Base-by-base conservation (phyloP, 2,329 filamentous ascomycete genomes). In the Neodidymelliopsis sp. region DNA sequence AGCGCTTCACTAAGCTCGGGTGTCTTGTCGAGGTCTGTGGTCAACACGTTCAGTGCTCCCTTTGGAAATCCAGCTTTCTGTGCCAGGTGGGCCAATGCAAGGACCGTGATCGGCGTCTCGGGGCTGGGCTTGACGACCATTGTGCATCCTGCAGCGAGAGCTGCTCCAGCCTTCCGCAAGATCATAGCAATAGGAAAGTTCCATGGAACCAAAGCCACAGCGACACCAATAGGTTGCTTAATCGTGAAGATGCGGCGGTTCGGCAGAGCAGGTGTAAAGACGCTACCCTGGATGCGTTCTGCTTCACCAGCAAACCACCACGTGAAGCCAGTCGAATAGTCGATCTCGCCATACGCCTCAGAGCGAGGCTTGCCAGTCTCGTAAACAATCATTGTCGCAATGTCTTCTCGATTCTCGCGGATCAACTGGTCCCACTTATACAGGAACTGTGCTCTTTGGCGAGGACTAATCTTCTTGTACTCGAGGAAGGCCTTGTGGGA, bases 211-310 rank as follows among this genome's bases (percentile, higher is more conserved):
- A 90, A 73, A 0, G 86, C 87, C 0, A 81, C 86, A 0, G 82
- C 79, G 9, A 89, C 85, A 45, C 87, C 87, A 49, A 89, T 80
- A 0, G 87, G 87, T 70, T 90, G 87, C 75, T 92, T 92, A 59
- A 91, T 81, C 0, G 86, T 88, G 53, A 92, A 82, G 2, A 86
- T 79, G 10, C 88, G 79, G 5, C 88, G 77, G 23, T 84, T 83
- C 0, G 88, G 83, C 0, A 82, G 74, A 0, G 87, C 76, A 0
- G 85, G 80, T 0, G 79, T 77, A 34, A 83, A 81, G 4, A 87
- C 79, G 0, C 80, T 80, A 12, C 88, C 88, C 19, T 81, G 78
- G n/a, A 86, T 79, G 24, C 84, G 76, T 69, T 86, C 76, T 63
- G 82, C 83, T 60, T 86, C 83, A 2, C 83, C 83, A 6, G 79